Evolutionary conservation across 75 land plant genomes (phyloP).

Genomic region (Pinus albicaulis): DNA sequence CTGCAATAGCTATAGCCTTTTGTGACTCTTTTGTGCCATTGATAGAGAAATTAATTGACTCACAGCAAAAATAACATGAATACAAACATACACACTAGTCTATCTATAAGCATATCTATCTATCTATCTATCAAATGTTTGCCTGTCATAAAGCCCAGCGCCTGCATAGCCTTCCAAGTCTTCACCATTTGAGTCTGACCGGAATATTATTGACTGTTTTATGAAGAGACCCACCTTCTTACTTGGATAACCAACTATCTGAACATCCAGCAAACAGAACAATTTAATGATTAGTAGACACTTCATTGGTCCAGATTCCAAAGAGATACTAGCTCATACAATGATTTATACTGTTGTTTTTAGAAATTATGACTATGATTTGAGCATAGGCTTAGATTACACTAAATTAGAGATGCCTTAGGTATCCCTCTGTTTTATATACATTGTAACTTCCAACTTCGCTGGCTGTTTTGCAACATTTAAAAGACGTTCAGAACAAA

Average conservation of each 20-base stretch:
- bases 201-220: constrained; percentile 47
- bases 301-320: neutral
- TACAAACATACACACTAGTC: neutral
- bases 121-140: neutral
- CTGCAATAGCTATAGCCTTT: neutral
- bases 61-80: neutral
- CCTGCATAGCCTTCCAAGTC: constrained; percentile 62
- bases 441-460: neutral
- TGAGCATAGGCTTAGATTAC: neutral
- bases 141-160: constrained; percentile 65
- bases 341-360: neutral
- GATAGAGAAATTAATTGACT: neutral
- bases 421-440: neutral
- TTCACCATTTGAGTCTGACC: constrained; percentile 61
- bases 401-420: neutral
- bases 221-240: constrained; percentile 53
- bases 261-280: neutral
- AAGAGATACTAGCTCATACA: neutral
- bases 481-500: neutral
- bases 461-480: neutral
- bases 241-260: constrained; percentile 48
- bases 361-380: neutral
- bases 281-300: constrained; percentile 4
- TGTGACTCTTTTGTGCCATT: neutral
- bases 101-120: neutral